Percentiles rank a stretch among this genome's conserved stretches.
phyloP scores from a whole-genome alignment of 805 yeast species.

The Ascoidea asiatica region DNA sequence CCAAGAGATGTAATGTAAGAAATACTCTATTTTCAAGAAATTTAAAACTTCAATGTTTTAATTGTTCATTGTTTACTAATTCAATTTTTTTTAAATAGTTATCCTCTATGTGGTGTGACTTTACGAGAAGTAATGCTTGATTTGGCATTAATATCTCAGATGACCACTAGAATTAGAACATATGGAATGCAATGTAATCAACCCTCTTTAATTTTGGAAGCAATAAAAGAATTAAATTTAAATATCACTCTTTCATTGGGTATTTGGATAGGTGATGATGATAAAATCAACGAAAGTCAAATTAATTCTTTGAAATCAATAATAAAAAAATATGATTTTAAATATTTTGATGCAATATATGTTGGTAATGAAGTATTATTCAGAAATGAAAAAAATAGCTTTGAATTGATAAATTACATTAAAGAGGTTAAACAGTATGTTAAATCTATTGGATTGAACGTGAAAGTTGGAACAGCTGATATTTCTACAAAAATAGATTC shows the following conservation, averaged over 20 bases:
- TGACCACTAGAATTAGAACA: constrained; percentile 43
- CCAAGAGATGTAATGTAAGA: constrained; percentile 34
- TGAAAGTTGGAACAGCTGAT: constrained; percentile 55
- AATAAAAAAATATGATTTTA: constrained; percentile 21
- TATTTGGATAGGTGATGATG: constrained; percentile 42
- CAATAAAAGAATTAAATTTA: constrained; percentile 34
- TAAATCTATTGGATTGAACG: constrained; percentile 18
- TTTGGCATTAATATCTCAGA: constrained; percentile 38
- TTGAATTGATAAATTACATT: constrained; percentile 27
- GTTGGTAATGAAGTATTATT: constrained; percentile 54
- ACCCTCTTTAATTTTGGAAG: constrained; percentile 33
- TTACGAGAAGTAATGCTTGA: constrained; percentile 39
- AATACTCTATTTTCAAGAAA: neutral
- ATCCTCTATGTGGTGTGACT: constrained; percentile 38
- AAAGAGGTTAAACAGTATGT: constrained; percentile 25
- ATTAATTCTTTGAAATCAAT: constrained; percentile 28
- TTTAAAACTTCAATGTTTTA: neutral
- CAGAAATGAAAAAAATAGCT: constrained; percentile 30
- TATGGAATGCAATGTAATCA: constrained; percentile 55
- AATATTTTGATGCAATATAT: constrained; percentile 33
- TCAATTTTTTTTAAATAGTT: constrained; percentile 6
- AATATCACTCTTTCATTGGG: constrained; percentile 49
- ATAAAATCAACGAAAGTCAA: constrained; percentile 30
- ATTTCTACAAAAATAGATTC: constrained; percentile 32
- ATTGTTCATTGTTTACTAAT: neutral